Base-by-base conservation (phyloP, 2,329 filamentous ascomycete species). In the Mollisiaceae sp. region DNA sequence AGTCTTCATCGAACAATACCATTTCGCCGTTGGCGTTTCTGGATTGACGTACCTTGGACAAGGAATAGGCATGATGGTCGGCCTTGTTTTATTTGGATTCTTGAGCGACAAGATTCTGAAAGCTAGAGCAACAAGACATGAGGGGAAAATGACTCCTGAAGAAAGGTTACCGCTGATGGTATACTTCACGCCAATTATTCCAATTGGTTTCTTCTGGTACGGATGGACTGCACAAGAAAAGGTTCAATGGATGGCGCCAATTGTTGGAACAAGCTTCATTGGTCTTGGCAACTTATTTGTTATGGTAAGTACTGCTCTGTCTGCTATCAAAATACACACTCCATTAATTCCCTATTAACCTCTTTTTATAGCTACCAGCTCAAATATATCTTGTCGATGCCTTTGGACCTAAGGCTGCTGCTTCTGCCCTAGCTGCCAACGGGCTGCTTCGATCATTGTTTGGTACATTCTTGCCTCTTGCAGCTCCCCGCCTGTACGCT, bases 201-300 rank as follows among this genome's bases (percentile, higher is more conserved):
- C 82, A 0, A 69, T 82, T 2, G 82, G 84, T 0, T 73, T 83
- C 0, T 82, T 83, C 69, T 82, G 80, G 80, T 74, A 83, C 18
- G 82, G 78, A 4, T 83, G 81, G 81, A 81, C 79, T 4, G 76
- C 76, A 11, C 77, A 78, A 39, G 54, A 74, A 0, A 68, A 62
- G 20, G 77, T 82, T 39, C 78, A 77, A 15, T 77, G 79, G 62
- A 82, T 81, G 78, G 80, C 79, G 0, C 75, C 76, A 6, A 77
- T 83, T 4, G 69, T 79, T 1, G 79, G 79, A 0, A 75, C 75
- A 0, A 73, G 67, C 0, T 27, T 81, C 0, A 80, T 82, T 14
- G 80, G 81, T 0, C 79, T 77, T 35, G 78, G 77, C 1, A 50
- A 50, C 22, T 50, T 50, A 14, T 50, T 50, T 20, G 52, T 55